Conservation (phyloP, 2,329 filamentous ascomycete genomes). For the Colletotrichum truncatum region DNA sequence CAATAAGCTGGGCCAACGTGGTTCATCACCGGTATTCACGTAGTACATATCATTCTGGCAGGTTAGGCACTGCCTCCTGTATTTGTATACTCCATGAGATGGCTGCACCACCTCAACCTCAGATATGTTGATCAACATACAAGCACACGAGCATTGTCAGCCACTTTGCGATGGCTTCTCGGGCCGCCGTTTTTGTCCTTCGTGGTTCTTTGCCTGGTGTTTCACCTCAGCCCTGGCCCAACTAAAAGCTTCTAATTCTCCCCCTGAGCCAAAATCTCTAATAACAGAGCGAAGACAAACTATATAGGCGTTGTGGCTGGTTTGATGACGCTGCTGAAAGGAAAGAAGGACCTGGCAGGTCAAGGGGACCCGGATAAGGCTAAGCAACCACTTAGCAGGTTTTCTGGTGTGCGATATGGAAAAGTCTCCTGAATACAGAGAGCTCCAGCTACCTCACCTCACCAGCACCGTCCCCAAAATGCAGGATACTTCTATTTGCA, state of each 20-base stretch:
- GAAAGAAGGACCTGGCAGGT: not conserved
- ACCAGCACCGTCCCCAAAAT: constrained; percentile 4
- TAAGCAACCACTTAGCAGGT: constrained; percentile 27
- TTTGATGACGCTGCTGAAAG: constrained; percentile 2
- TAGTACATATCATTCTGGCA: not conserved
- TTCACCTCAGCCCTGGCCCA: constrained; percentile 6
- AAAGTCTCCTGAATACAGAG: constrained; percentile 13
- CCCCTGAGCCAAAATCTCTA: not conserved
- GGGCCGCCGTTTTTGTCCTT: not conserved
- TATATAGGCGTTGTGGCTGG: constrained; percentile 17
- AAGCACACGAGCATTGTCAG: not conserved
- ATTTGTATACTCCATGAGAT: not conserved
- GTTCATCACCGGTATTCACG: not conserved
- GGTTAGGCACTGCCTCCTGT: not conserved
- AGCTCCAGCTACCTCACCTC: constrained; percentile 16
- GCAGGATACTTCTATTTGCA: constrained; percentile 1
- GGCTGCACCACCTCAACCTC: not conserved
- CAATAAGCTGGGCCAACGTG: constrained; percentile 1
- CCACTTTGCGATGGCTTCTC: constrained; percentile 1
- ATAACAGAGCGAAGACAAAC: not conserved
- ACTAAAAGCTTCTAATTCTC: not conserved
- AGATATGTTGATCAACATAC: not conserved
- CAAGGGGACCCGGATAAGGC: constrained; percentile 23
- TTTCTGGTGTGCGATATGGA: not conserved
- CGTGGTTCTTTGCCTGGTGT: not conserved